Base-by-base conservation (phyloP, 2,329 filamentous ascomycete species). In the Alternaria viburni region DNA sequence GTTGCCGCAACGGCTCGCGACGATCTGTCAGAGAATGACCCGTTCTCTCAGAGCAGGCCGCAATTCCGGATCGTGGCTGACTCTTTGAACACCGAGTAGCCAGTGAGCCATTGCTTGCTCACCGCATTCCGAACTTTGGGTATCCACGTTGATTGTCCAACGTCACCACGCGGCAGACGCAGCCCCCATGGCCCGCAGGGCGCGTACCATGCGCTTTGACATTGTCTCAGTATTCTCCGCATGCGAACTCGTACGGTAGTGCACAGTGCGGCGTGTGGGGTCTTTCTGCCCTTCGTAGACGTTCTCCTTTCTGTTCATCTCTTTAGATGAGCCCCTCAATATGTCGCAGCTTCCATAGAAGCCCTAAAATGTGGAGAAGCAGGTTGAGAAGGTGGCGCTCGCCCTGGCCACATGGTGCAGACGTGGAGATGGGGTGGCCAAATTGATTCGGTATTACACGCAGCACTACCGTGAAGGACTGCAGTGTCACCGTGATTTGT, bases 341-440 rank as follows among this genome's bases (percentile, higher is more conserved):
- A 65, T 64, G 54, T 66, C 46, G 54, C 61, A 51, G 55, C 55
- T 56, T 64, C 32, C 28, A 60, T 52, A 52, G 54, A 64, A 59
- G 59, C 54, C 65, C 65, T 65, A 69, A 70, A 70, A 67, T 75
- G 73, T 72, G 73, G 75, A 73, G 72, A 70, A 72, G 69, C 41
- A 30, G 54, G 70, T 72, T 71, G 73, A 74, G 69, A 51, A 19
- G 49, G 57, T 59, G 60, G 66, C 49, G 50, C 47, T 47, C 51
- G 68, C 61, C 62, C 60, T 54, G 64, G 55, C 54, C 57, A 62
- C 56, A 62, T 64, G 61, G 61, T 64, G 68, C 67, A 70, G 64
- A 62, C 64, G 52, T 64, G 54, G 51, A 59, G 45, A 59, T 64
- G 59, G 52, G 49, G 47, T 52, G 60, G 64, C 57, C 67, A 62